Evolutionary conservation across 2,329 filamentous ascomycete genomes (phyloP).

Genomic region (Xylariales sp.): DNA sequence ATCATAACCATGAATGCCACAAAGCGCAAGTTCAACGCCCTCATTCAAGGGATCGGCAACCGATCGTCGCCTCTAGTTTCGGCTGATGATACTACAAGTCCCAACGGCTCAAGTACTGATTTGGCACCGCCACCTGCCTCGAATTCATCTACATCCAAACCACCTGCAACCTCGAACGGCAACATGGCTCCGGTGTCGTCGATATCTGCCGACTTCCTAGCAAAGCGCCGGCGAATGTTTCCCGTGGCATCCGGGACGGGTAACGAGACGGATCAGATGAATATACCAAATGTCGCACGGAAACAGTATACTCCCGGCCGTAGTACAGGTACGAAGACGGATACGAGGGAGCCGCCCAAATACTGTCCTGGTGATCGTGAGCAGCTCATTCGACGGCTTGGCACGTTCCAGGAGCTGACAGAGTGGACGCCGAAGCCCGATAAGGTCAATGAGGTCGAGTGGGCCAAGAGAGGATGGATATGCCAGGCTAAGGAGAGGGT

Average conservation of each 20-base stretch:
- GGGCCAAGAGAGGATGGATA: slow-evolving; percentile 90
- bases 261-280: slow-evolving; percentile 24
- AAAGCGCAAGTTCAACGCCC: slow-evolving; percentile 78
- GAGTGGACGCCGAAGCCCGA: slow-evolving; percentile 93
- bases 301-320: slow-evolving; percentile 33
- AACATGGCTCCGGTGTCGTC: slow-evolving; percentile 17
- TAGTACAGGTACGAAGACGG: background rate
- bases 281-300: slow-evolving; percentile 36
- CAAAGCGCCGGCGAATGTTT: slow-evolving; percentile 50
- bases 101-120: slow-evolving; percentile 13
- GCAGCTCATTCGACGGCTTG: slow-evolving; percentile 74
- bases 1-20: slow-evolving; percentile 59
- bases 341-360: slow-evolving; percentile 45
- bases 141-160: background rate
- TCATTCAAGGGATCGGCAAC: slow-evolving; percentile 63
- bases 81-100: slow-evolving; percentile 31
- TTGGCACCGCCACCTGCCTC: slow-evolving; percentile 8
- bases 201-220: slow-evolving; percentile 38
- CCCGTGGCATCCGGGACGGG: slow-evolving; percentile 35
- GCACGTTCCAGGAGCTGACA: slow-evolving; percentile 86
- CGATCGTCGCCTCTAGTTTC: slow-evolving; percentile 37
- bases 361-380: slow-evolving; percentile 85
- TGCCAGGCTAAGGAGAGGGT: slow-evolving; percentile 82
- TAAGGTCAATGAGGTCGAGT: slow-evolving; percentile 80
- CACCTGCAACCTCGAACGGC: slow-evolving; percentile 13